A percentile compares a stretch with the other conserved stretches of the same genome.
phyloP scores from a whole-genome alignment of 495 filamentous ascomycete species.

The Daldinia bambusicola region DNA sequence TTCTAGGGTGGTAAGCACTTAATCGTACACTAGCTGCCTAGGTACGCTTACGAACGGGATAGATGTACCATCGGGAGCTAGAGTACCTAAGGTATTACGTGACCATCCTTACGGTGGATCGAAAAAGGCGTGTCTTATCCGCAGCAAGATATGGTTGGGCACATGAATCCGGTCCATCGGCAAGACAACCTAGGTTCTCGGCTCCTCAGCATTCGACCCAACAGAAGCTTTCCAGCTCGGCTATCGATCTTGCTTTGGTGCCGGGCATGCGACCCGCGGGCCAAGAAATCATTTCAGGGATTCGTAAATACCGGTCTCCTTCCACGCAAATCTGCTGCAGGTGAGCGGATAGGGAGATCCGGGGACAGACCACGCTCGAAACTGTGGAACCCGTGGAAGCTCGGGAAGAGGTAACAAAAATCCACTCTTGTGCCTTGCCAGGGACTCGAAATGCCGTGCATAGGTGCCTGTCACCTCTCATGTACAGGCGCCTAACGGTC shows the following conservation, averaged over 20 bases:
- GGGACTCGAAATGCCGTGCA: slow-evolving; percentile 39
- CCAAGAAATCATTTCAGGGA: neutral
- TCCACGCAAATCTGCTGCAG: neutral
- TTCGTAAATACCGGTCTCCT: neutral
- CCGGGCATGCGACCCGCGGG: neutral
- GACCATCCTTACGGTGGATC: neutral
- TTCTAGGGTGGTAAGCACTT: slow-evolving; percentile 7
- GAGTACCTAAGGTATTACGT: neutral
- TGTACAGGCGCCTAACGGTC: neutral
- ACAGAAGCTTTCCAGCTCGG: neutral
- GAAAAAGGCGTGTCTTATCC: neutral
- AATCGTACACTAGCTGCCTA: slow-evolving; percentile 11
- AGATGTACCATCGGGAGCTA: neutral
- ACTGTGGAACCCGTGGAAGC: neutral
- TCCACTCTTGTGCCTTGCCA: slow-evolving; percentile 2
- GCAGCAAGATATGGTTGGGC: slow-evolving; percentile 1
- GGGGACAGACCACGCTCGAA: neutral
- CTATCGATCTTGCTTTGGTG: neutral
- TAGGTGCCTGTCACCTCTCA: slow-evolving; percentile 2
- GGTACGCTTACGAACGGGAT: slow-evolving; percentile 5
- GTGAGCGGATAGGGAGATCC: neutral
- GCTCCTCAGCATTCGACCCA: neutral
- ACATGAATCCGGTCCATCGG: neutral
- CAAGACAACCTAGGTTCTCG: neutral
- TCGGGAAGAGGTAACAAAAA: neutral